phyloP scores from a whole-genome alignment of 495 filamentous ascomycete genomes.

The Penicillium silybi region DNA sequence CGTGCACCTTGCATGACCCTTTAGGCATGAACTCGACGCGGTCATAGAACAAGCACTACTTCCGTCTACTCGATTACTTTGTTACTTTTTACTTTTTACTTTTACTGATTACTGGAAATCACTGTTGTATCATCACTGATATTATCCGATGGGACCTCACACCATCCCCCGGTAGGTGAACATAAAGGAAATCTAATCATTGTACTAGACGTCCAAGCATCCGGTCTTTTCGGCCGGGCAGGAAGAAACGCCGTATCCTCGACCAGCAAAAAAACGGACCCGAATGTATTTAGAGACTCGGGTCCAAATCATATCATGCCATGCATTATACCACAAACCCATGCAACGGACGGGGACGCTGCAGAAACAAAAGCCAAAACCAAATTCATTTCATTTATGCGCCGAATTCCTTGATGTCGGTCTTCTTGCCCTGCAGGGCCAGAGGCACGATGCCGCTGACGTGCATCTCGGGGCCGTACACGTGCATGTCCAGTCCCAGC shows the following conservation, averaged over 20 bases:
- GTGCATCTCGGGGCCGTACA: slow-evolving; percentile 97
- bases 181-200: slow-evolving; percentile 37
- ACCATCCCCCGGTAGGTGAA: slow-evolving; percentile 26
- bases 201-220: slow-evolving; percentile 24
- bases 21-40: background rate
- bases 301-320: slow-evolving; percentile 39
- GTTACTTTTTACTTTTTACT: too few species aligned
- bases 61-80: background rate
- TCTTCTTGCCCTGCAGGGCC: slow-evolving; percentile 59
- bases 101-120: background rate
- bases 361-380: slow-evolving; percentile 25
- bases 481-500: slow-evolving; percentile 89
- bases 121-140: slow-evolving; percentile 18
- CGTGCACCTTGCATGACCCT: background rate
- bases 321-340: slow-evolving; percentile 44
- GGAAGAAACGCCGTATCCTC: slow-evolving; percentile 33
- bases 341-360: slow-evolving; percentile 36
- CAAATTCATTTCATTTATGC: slow-evolving; percentile 29
- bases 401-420: slow-evolving; percentile 49
- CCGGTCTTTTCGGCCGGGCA: slow-evolving; percentile 28
- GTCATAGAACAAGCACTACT: background rate
- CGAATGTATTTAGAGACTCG: background rate
- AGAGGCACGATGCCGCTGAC: slow-evolving; percentile 67
- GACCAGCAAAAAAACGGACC: slow-evolving; percentile 10
- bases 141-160: slow-evolving; percentile 33